Conservation (phyloP, 108 stramenopile genomes). For the Parietichytrium sp. region DNA sequence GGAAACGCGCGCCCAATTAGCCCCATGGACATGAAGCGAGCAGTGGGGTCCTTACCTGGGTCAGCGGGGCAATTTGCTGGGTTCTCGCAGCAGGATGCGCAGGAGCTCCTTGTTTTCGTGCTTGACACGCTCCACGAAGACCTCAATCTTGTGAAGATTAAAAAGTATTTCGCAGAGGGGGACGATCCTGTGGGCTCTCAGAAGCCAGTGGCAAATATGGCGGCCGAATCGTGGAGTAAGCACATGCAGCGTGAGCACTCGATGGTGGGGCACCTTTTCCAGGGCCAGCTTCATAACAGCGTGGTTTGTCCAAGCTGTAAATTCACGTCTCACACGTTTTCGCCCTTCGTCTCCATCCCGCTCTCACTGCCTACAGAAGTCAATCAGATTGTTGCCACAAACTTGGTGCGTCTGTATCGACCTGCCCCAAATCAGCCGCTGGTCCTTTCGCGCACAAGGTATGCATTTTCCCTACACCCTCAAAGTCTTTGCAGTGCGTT, state of each 20-base stretch:
- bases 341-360: constrained; percentile 6
- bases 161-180: constrained; percentile 75
- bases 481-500: not conserved
- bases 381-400: not conserved
- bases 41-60: constrained; percentile 71
- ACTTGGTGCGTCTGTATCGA: not conserved
- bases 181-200: constrained; percentile 65
- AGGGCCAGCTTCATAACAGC: constrained; percentile 88
- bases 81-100: constrained; percentile 97
- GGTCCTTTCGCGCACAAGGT: not conserved
- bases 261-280: constrained; percentile 78
- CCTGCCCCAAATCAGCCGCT: not conserved
- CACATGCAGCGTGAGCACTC: constrained; percentile 81
- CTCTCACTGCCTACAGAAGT: not conserved
- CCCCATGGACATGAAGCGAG: constrained; percentile 75
- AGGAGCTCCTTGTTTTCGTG: constrained; percentile 89
- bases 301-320: constrained; percentile 63
- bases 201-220: constrained; percentile 75
- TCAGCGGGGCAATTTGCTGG: constrained; percentile 89
- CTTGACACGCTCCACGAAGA: constrained; percentile 97
- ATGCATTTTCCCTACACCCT: not conserved
- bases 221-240: constrained; percentile 85
- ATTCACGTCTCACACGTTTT: constrained; percentile 9
- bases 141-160: constrained; percentile 85
- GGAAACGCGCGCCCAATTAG: constrained; percentile 70